Base-by-base conservation (phyloP, 1,139 yeast species). In the Suhomyces anneliseae region DNA sequence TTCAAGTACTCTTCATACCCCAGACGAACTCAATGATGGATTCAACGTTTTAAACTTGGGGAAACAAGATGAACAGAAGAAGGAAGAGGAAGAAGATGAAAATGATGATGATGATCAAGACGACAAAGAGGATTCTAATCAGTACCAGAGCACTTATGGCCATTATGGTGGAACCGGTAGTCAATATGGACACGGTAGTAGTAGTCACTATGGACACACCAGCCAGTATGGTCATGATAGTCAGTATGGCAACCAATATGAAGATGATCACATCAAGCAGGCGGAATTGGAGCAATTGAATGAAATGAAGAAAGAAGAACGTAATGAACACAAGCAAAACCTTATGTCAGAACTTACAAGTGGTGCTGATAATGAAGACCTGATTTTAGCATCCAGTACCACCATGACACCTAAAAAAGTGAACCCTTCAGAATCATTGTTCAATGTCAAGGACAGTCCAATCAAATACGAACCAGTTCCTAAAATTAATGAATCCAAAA, bases 371-470 rank as follows among this genome's bases (percentile, higher is more conserved):
- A 65, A 59, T 9, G 55, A 61, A 35, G 62, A 59, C 27, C 47
- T 40, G 37, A 34, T 48, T 14, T 34, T 44, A 19, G 67, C 62
- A 29, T 53, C 54, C 6, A 55, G 69, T 1, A 36, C 58, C 6
- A 48, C 55, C 8, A 54, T 62, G 7, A 60, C 70, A 0, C 62
- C 66, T 1, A 56, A 57, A 37, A 53, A 53, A 27, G 52, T 54
- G 24, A 51, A 52, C 14, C 48, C 60, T 0, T 48, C 62, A 0
- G 74, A 67, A 29, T 57, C 70, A 1, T 63, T 74, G 36, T 74
- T 74, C 54, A 62, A 64, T 38, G 75, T 71, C 40, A 59, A 61
- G 27, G 73, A 62, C 36, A 68, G 76, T 43, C 78, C 78, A 2
- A 49, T 61, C 40, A 55, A 52, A 38, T 38, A 52, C 9, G 51